These are phyloP conservation scores for Collybia sp. DNA, from an alignment of 768 basidiomycete species.

Conservation along the genomic window DNA sequence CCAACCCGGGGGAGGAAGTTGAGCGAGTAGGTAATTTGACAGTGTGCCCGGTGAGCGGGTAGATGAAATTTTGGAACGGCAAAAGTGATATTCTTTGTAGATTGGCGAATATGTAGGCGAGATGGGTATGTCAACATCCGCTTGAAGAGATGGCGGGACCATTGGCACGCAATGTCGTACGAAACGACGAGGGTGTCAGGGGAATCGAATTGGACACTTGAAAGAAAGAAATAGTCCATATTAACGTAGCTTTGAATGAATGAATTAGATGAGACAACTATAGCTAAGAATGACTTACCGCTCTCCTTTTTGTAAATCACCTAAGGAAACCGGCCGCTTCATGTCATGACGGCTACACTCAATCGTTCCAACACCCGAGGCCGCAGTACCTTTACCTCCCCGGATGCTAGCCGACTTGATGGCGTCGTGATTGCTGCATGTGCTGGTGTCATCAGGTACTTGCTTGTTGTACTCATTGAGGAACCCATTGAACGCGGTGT, in stretches of 20 bases:
- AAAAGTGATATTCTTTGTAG: neutral
- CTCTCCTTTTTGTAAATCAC: slow-evolving; percentile 29
- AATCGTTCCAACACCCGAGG: slow-evolving; percentile 21
- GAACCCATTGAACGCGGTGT: slow-evolving; percentile 10
- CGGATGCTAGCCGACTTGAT: slow-evolving; percentile 4
- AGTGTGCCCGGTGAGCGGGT: slow-evolving; percentile 4
- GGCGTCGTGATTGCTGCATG: slow-evolving; percentile 14
- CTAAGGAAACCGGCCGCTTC: slow-evolving; percentile 18
- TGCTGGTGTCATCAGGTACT: slow-evolving; percentile 15
- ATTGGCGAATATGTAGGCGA: neutral
- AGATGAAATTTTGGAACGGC: slow-evolving; percentile 13
- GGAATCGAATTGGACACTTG: slow-evolving; percentile 3
- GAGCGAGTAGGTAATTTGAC: slow-evolving; percentile 8
- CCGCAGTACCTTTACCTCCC: slow-evolving; percentile 13
- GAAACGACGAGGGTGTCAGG: slow-evolving; percentile 12
- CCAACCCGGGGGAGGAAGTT: slow-evolving; percentile 23
- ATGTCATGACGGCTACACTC: slow-evolving; percentile 27
- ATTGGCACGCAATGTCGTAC: slow-evolving; percentile 27
- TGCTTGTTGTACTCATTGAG: slow-evolving; percentile 8
- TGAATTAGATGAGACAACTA: neutral
- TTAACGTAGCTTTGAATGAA: slow-evolving; percentile 20
- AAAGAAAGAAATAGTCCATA: slow-evolving; percentile 21
- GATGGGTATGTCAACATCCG: slow-evolving; percentile 2
- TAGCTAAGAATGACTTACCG: slow-evolving; percentile 11
- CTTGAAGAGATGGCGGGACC: slow-evolving; percentile 3